These are phyloP conservation scores for Pelargonium myrrhifolium DNA, from an alignment of 441 rosid species.

Conservation along the genomic window DNA sequence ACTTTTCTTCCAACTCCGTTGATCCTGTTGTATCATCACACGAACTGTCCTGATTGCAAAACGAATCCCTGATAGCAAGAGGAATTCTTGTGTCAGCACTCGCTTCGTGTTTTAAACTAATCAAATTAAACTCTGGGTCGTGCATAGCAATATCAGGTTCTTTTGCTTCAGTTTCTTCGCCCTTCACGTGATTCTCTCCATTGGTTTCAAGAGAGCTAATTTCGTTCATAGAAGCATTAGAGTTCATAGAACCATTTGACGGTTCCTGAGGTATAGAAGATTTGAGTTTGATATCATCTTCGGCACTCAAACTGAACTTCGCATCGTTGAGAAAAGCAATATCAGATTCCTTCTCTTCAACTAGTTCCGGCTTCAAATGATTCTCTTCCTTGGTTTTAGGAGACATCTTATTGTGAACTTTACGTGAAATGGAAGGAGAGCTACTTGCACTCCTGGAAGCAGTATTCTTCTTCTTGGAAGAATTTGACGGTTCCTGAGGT, in stretches of 20 bases:
- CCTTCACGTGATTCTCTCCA: not conserved
- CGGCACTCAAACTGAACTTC: slow-evolving; percentile 16
- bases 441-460: slow-evolving; percentile 37
- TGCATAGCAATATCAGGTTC: not conserved
- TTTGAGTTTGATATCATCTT: not conserved
- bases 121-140: too few relatives aligned
- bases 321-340: slow-evolving; percentile 10
- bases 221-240: too few relatives aligned
- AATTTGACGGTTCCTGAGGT: slow-evolving; percentile 33
- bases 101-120: not conserved
- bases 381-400: slow-evolving; percentile 33
- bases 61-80: slow-evolving; percentile 23
- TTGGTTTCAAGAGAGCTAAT: not conserved
- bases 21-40: slow-evolving; percentile 14
- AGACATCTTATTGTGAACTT: slow-evolving; percentile 34
- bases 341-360: slow-evolving; percentile 18
- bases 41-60: slow-evolving; percentile 16
- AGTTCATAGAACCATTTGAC: too few relatives aligned
- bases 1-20: slow-evolving; percentile 18
- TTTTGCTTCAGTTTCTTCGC: too few relatives aligned
- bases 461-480: slow-evolving; percentile 28
- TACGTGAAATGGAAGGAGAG: slow-evolving; percentile 31
- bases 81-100: slow-evolving; percentile 18
- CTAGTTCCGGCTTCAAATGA: slow-evolving; percentile 28
- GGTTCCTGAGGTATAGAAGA: not conserved